phyloP scores from a whole-genome alignment of 495 filamentous ascomycete genomes.

The Daldinia decipiens region DNA sequence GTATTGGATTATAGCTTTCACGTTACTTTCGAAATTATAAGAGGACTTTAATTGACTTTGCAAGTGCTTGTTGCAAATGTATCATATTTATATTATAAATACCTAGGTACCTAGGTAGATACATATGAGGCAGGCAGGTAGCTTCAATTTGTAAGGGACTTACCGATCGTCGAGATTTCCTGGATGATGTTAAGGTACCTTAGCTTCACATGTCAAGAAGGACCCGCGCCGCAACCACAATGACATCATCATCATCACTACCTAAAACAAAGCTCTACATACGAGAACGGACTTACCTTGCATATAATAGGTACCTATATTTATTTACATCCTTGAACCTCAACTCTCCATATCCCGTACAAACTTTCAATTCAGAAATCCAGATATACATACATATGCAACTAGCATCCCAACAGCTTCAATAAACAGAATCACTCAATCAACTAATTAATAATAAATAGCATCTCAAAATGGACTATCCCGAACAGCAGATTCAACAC shows the following conservation, averaged over 20 bases:
- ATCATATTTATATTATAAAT: background rate
- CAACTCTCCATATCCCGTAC: background rate
- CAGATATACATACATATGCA: background rate
- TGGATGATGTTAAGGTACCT: conserved; percentile 6
- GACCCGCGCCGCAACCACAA: conserved; percentile 4
- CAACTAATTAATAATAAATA: background rate
- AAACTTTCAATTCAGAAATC: background rate
- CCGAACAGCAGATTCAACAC: conserved; percentile 55
- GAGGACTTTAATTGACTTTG: background rate
- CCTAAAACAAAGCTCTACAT: background rate
- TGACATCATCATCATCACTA: conserved; percentile 35
- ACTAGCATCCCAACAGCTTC: background rate
- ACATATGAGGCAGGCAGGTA: no score
- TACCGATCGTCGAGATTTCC: conserved; percentile 11
- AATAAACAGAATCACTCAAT: background rate
- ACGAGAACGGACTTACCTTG: background rate
- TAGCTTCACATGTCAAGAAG: conserved; percentile 31
- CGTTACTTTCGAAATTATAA: background rate
- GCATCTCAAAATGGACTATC: conserved; percentile 38
- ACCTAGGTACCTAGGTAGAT: no score
- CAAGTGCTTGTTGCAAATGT: background rate
- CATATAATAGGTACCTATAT: no score
- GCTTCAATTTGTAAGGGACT: background rate
- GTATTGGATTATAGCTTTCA: background rate
- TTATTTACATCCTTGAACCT: conserved; percentile 12